Conservation (phyloP, 2,329 filamentous ascomycete genomes). For the Penicillium verrucosum region DNA sequence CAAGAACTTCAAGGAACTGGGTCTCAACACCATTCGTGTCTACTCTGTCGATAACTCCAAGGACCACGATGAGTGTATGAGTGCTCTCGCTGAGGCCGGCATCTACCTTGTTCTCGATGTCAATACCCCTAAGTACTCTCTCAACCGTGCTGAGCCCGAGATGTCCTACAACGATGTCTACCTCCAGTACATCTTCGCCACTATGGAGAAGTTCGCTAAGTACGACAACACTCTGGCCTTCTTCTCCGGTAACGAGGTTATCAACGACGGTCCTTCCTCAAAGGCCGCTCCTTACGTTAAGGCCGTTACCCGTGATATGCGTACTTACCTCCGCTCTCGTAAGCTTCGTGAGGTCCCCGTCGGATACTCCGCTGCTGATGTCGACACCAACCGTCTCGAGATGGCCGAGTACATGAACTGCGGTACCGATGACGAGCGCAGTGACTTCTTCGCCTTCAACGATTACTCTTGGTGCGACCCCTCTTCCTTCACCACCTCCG, state of each 20-base stretch:
- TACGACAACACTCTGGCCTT: constrained; percentile 86
- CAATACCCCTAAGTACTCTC: constrained; percentile 85
- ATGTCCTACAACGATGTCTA: constrained; percentile 84
- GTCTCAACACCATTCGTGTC: constrained; percentile 86
- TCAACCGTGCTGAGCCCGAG: constrained; percentile 72
- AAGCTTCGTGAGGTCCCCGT: constrained; percentile 67
- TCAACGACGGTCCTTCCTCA: constrained; percentile 67
- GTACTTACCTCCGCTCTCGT: constrained; percentile 63
- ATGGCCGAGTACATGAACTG: constrained; percentile 94
- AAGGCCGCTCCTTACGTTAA: constrained; percentile 70
- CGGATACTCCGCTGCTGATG: constrained; percentile 74
- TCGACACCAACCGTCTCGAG: constrained; percentile 78
- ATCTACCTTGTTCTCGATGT: constrained; percentile 92
- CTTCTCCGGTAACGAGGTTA: constrained; percentile 79
- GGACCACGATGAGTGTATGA: constrained; percentile 83
- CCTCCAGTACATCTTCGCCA: constrained; percentile 81
- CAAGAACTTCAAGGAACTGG: constrained; percentile 74
- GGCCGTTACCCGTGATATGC: constrained; percentile 73
- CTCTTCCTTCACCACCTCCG: constrained; percentile 71
- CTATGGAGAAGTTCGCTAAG: constrained; percentile 75
- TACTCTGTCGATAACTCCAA: constrained; percentile 87
- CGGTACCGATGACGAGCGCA: constrained; percentile 75
- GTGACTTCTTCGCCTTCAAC: constrained; percentile 89
- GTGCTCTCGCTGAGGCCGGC: constrained; percentile 70
- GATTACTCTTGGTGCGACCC: constrained; percentile 74